Base-by-base conservation (phyloP, 2,329 filamentous ascomycete species). In the Diaporthe sp. region DNA sequence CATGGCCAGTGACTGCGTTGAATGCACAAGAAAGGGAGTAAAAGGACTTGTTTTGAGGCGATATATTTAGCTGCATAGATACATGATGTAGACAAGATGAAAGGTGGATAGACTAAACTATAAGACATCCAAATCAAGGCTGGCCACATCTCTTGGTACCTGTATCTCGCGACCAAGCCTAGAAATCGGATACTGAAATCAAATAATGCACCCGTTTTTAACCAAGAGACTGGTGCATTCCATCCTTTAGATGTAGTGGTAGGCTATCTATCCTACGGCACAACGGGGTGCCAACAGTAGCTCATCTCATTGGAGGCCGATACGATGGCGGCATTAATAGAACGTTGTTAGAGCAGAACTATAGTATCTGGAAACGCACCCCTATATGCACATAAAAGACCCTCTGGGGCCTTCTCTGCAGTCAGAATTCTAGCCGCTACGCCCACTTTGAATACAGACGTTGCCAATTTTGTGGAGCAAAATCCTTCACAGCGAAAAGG, bases 1-100 rank as follows among this genome's bases (percentile, higher is more conserved):
- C 76, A 22, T 77, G 76, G 76, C 68, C 75, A 22, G 55, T 2
- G 15, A 22, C n/a, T 25, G 4, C 44, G 15, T 68, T n/a, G 12
- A 34, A 10, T 19, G 31, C 62, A 25, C 12, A 39, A 34, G 44
- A 39, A 25, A 31, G 15, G 46, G 8, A 37, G 22, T 17, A 51
- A 7, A 15, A 10, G 44, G 19, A 15, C 5, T 12, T 39, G 19
- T n/a, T 4, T 68, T 39, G 31, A 17, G 10, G 2, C 28, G 9
- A 10, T 17, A 17, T 3, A n/a, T 17, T 17, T 37, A 8, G 4
- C 28, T 51, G 13, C 28, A 12, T n/a, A 10, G 4, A 17, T 67
- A 22, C 17, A 22, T 49, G 10, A 37, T 8, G 10, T 51, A 68
- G 19, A 53, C 8, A 6, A 49, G 13, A n/a, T 34, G 4, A 31